These are phyloP conservation scores for Aspergillus luchuensis DNA, from an alignment of 2,329 filamentous ascomycete genomes.

Conservation along the genomic window DNA sequence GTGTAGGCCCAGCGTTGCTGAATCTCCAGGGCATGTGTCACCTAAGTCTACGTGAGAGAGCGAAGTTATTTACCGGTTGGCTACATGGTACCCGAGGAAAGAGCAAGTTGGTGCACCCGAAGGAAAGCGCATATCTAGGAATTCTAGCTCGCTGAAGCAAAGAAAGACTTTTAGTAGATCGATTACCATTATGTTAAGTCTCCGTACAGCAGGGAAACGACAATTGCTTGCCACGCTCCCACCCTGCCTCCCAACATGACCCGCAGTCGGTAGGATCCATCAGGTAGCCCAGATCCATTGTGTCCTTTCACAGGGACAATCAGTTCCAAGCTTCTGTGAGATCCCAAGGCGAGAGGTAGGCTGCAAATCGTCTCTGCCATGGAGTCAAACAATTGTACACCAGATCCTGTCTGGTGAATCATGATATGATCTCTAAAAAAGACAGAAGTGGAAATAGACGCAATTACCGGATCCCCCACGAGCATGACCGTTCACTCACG, in stretches of 20 bases:
- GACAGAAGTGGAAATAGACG: not conserved
- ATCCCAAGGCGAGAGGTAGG: not conserved
- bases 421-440: not conserved
- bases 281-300: not conserved
- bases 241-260: constrained; percentile 7
- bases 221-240: constrained; percentile 5
- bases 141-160: not conserved
- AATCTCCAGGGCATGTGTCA: not conserved
- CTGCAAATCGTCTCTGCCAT: not conserved
- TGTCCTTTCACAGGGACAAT: not conserved
- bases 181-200: not conserved
- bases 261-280: constrained; percentile 1
- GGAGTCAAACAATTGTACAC: not conserved
- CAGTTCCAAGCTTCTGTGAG: not conserved
- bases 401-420: not conserved
- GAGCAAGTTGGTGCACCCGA: not conserved
- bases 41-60: not conserved
- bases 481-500: not conserved
- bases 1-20: not conserved
- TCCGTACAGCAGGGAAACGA: not conserved
- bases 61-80: not conserved
- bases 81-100: not conserved
- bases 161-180: not conserved
- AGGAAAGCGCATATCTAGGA: not conserved
- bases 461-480: not conserved